Base-by-base conservation (phyloP, 2,329 filamentous ascomycete species). In the Blumeriella jaapii region DNA sequence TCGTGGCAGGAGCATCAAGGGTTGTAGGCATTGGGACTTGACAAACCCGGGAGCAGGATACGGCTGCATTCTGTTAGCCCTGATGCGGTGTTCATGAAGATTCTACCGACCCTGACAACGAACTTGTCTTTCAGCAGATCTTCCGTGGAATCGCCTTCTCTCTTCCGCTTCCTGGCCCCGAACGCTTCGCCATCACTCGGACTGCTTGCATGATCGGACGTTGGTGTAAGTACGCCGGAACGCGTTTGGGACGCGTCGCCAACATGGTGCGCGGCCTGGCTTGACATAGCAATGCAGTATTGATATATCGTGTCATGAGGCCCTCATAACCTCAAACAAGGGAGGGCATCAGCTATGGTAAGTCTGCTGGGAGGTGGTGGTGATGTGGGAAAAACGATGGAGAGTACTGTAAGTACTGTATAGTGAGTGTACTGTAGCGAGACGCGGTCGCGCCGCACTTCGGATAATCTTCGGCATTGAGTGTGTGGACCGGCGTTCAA, bases 1-100 rank as follows among this genome's bases (percentile, higher is more conserved):
- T 46, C 78, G 70, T 17, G 72, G 67, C 3, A 82, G 58, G 16
- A 82, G 59, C 64, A 78, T 71, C 32, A 79, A 54, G 3, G 74
- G 74, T 31, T 72, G 67, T 32, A 79, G 59, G 15, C 63, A 65
- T 39, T 68, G 65, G 31, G 73, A 69, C 48, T 68, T 69, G 15
- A 64, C 49, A 20, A 65, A 61, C 29, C 70, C 58, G 29, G 65
- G 68, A 9, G 64, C 62, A 7, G 71, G 73, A 49, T 76, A 63
- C 25, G 71, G 65, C 74, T 78, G 36, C 32, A 39, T 27, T 18
- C 5, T 32, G n/a, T 44, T 39, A 39, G 41, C 20, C n/a, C n/a
- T n/a, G 31, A 46, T 31, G 25, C 14, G n/a, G 10, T 13, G 28
- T 29, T 18, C 7, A 34, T 12, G 11, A 12, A 34, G 23, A 15